Base-by-base conservation (phyloP, 2,329 filamentous ascomycete species). In the Rugonectria rugulosa region DNA sequence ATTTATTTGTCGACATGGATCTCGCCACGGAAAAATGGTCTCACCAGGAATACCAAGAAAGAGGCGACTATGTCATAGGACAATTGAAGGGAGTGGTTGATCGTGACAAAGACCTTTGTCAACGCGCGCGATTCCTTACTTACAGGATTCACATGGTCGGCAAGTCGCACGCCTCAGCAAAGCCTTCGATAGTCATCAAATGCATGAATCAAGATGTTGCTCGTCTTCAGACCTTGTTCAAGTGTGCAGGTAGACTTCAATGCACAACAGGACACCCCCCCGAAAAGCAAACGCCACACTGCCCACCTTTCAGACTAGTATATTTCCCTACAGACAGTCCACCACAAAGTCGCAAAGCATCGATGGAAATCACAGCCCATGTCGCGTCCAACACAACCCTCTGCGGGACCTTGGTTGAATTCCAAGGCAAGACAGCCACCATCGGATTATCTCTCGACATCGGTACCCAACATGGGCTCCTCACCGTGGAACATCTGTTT, bases 401-500 rank as follows among this genome's bases (percentile, higher is more conserved):
- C 20, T 50, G 47, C 17, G 37, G 47, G 12, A 38, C 37, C 21
- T 8, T 50, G 5, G 21, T 32, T 4, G 8, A 14, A 11, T 26
- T 26, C 20, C 9, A 50, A 24, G n/a, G 12, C 3, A 34, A 19
- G 5, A 32, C 20, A 20, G 46, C 46, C 4, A 50, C 46, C 8
- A 6, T 50, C 4, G 46, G 37, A 10, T 19, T 50, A 5, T 26
- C 27, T 11, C 41, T 50, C 8, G 37, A 27, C 12, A 14, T 50
- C 20, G 46, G 29, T 10, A 12, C 26, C 6, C 5, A n/a, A 3
- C 17, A 23, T 19, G 46, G 37, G n/a, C 26, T 34, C 20, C 37
- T 42, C 19, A 50, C 46, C 4, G 46, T 50, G 3, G 15, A 50
- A 29, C 37, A 50, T 15, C 26, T 50, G 9, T 50, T 50, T 6